Conservation (phyloP, 2,329 filamentous ascomycete species). For the Hymenoscyphus infarciens region DNA sequence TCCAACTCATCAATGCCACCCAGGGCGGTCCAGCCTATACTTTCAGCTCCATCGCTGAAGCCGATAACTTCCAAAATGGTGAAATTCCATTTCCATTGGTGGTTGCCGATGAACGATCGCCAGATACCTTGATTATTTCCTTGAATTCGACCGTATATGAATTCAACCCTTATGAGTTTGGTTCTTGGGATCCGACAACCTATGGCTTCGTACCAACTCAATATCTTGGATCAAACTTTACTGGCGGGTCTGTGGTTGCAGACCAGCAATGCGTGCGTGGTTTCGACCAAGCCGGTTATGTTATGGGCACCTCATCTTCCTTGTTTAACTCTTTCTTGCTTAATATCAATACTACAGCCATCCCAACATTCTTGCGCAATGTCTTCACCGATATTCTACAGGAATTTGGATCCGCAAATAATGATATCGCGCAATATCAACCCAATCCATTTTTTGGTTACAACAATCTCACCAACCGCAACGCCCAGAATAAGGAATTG, state of each 20-base stretch:
- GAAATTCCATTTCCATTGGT: constrained; percentile 70
- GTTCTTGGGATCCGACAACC: constrained; percentile 69
- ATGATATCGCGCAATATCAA: constrained; percentile 71
- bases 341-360: constrained; percentile 55
- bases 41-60: constrained; percentile 72
- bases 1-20: constrained; percentile 75
- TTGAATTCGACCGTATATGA: constrained; percentile 74
- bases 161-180: constrained; percentile 77
- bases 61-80: constrained; percentile 58
- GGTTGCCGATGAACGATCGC: constrained; percentile 64
- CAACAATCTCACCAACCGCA: constrained; percentile 56
- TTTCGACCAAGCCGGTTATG: constrained; percentile 76
- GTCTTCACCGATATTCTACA: constrained; percentile 53
- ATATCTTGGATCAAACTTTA: constrained; percentile 72
- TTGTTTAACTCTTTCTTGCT: constrained; percentile 80
- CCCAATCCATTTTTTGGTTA: constrained; percentile 75
- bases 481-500: constrained; percentile 50
- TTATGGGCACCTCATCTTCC: constrained; percentile 82
- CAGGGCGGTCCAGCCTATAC: constrained; percentile 75
- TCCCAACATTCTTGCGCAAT: constrained; percentile 45
- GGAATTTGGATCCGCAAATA: constrained; percentile 52
- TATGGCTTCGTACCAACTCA: constrained; percentile 68
- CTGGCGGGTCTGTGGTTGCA: constrained; percentile 53
- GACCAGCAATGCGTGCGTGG: constrained; percentile 66
- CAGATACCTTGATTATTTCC: constrained; percentile 57